These are phyloP conservation scores for Boletus pseudo-olivaceus DNA, from an alignment of 768 basidiomycete species.

Conservation along the genomic window DNA sequence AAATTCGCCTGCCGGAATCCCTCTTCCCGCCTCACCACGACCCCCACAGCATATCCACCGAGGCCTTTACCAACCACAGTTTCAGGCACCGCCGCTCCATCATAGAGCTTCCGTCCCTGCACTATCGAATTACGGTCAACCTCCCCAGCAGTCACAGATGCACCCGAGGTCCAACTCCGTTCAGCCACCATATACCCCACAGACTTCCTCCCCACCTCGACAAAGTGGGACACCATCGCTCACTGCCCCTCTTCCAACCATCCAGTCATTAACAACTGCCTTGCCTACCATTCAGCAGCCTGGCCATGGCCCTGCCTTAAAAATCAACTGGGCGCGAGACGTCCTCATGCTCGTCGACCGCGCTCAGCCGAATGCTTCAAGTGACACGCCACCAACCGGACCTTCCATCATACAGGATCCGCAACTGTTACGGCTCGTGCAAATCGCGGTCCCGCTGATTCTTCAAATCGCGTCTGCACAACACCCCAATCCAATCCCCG, in stretches of 20 bases:
- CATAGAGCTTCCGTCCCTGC: conserved; percentile 20
- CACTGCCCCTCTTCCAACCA: conserved; percentile 66
- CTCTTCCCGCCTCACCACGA: conserved; percentile 20
- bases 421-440: conserved; percentile 54
- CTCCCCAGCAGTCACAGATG: conserved; percentile 23
- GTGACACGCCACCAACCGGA: conserved; percentile 44
- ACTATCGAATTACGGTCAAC: conserved; percentile 23
- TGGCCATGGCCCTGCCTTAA: conserved; percentile 52
- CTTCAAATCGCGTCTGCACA: conserved; percentile 48
- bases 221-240: conserved; percentile 42
- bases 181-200: conserved; percentile 17
- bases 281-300: conserved; percentile 51
- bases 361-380: conserved; percentile 32
- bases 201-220: conserved; percentile 23
- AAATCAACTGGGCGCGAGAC: conserved; percentile 78
- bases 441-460: conserved; percentile 62
- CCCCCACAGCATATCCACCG: conserved; percentile 20
- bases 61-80: conserved; percentile 20
- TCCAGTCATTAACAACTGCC: conserved; percentile 53
- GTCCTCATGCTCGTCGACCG: conserved; percentile 78
- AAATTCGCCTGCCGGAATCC: conserved; percentile 14
- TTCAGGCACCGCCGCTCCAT: conserved; percentile 20
- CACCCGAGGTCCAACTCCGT: conserved; percentile 16
- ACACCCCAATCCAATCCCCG: conserved; percentile 34
- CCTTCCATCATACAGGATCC: conserved; percentile 57